phyloP scores from a whole-genome alignment of 2,329 filamentous ascomycete genomes.

The Diplocarpon mali region DNA sequence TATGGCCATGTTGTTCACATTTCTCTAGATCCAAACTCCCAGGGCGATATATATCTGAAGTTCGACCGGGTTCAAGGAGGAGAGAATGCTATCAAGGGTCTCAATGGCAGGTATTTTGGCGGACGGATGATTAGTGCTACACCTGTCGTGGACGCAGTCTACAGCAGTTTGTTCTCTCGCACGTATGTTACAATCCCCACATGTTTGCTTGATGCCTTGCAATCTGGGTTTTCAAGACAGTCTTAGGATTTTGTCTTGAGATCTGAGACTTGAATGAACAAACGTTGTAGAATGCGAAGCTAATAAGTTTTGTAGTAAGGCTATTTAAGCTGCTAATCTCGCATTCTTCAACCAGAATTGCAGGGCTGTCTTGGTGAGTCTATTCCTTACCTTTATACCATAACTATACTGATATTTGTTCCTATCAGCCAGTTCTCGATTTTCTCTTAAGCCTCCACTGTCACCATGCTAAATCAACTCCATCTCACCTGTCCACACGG shows the following conservation, averaged over 20 bases:
- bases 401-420: neutral
- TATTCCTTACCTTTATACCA: neutral
- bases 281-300: no score
- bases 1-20: slow-evolving; percentile 98
- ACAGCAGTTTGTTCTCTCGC: slow-evolving; percentile 90
- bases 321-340: slow-evolving; percentile 47
- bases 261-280: no score
- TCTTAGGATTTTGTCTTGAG: no score
- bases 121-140: slow-evolving; percentile 86
- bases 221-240: no score
- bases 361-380: slow-evolving; percentile 23
- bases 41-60: slow-evolving; percentile 96
- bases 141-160: slow-evolving; percentile 95
- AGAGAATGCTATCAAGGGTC: slow-evolving; percentile 93
- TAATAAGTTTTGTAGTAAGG: slow-evolving; percentile 35
- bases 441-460: neutral
- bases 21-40: slow-evolving; percentile 81
- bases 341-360: slow-evolving; percentile 11
- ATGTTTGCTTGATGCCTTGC: no score
- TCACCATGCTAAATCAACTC: neutral
- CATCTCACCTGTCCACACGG: neutral
- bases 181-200: slow-evolving; percentile 30
- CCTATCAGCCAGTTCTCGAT: neutral
- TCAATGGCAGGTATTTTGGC: slow-evolving; percentile 94
- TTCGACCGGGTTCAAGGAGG: slow-evolving; percentile 93